Conservation (phyloP, 1,139 yeast genomes). For the Blastobotrys raffinosifermentans region DNA sequence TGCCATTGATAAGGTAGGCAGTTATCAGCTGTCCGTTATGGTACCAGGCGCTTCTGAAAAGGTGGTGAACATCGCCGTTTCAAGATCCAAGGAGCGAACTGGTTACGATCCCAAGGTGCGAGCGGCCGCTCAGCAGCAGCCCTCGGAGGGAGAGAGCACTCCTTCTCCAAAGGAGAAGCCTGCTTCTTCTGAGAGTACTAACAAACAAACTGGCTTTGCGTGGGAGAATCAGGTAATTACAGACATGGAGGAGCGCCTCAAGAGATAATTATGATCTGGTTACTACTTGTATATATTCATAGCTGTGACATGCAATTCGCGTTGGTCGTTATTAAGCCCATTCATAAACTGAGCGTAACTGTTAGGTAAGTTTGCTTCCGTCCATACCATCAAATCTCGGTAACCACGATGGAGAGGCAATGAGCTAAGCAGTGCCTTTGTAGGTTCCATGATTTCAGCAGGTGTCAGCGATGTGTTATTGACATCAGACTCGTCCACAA, state of each 20-base stretch:
- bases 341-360: not conserved
- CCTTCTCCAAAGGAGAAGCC: constrained; percentile 5
- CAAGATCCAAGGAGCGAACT: constrained; percentile 4
- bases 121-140: not conserved
- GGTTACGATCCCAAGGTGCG: constrained; percentile 4
- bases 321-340: not conserved
- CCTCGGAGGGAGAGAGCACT: constrained; percentile 6
- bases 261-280: constrained; percentile 2
- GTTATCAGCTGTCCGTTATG: not conserved
- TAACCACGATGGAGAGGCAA: too few species aligned
- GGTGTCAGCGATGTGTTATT: too few species aligned
- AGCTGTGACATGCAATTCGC: not conserved
- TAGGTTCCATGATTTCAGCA: too few species aligned
- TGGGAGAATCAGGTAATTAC: constrained; percentile 29
- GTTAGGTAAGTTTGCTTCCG: too few species aligned
- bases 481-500: too few species aligned
- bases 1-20: constrained; percentile 5
- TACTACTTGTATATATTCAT: not conserved
- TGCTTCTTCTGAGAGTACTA: constrained; percentile 9
- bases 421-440: too few species aligned
- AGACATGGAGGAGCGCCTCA: constrained; percentile 14
- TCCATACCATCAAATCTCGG: too few species aligned
- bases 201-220: constrained; percentile 17
- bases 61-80: constrained; percentile 5
- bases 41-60: not conserved